These are phyloP conservation scores for Globisporangium middletonii DNA, from an alignment of 352 stramenopile species.

Conservation along the genomic window DNA sequence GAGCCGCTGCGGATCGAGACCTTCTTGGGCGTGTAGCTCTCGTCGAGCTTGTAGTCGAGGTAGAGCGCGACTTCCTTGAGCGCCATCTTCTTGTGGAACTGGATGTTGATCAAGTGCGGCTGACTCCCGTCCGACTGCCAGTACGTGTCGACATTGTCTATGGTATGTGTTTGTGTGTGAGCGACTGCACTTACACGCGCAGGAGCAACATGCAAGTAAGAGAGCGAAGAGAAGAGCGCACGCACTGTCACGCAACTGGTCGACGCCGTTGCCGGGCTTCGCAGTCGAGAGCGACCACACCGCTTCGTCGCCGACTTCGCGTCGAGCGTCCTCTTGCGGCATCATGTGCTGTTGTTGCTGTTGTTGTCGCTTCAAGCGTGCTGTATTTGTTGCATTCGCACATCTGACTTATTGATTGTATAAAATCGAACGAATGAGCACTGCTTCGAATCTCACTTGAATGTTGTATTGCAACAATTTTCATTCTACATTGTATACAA, in stretches of 20 bases:
- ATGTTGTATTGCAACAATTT: too few species aligned
- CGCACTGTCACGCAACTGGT: slow-evolving; percentile 93
- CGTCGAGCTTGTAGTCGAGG: slow-evolving; percentile 96
- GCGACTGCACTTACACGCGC: too few species aligned
- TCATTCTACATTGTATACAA: too few species aligned
- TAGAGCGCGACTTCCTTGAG: slow-evolving; percentile 95
- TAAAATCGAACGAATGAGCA: background rate
- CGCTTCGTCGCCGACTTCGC: slow-evolving; percentile 83
- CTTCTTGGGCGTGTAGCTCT: slow-evolving; percentile 98
- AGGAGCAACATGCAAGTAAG: background rate
- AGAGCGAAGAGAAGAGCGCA: too few species aligned
- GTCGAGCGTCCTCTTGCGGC: slow-evolving; percentile 17
- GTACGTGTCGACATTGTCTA: slow-evolving; percentile 95
- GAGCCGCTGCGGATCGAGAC: slow-evolving; percentile 90
- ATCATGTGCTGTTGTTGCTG: background rate
- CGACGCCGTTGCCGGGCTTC: slow-evolving; percentile 97
- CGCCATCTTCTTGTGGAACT: slow-evolving; percentile 94
- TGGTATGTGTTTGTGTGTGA: background rate
- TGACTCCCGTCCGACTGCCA: slow-evolving; percentile 95
- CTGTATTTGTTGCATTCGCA: background rate
- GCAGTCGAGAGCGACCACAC: slow-evolving; percentile 95
- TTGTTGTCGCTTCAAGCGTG: background rate
- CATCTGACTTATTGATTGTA: background rate
- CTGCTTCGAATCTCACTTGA: too few species aligned
- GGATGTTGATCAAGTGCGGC: slow-evolving; percentile 97